phyloP scores from a whole-genome alignment of 2,329 filamentous ascomycete genomes.

The Cladophialophora yegresii region DNA sequence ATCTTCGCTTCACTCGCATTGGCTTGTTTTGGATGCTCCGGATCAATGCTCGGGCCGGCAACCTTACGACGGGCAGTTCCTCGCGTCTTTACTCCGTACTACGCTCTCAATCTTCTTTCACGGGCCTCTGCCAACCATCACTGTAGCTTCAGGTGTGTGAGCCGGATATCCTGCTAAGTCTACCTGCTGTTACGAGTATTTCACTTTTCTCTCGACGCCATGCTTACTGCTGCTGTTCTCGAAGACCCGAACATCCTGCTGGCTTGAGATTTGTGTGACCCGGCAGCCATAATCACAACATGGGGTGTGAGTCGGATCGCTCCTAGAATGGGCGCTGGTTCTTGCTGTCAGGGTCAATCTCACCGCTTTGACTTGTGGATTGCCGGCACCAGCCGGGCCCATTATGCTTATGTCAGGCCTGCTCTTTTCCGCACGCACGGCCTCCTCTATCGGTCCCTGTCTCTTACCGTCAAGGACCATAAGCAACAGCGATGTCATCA shows the following conservation, averaged over 20 bases:
- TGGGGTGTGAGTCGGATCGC: slow-evolving; percentile 2
- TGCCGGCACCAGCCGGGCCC: no score
- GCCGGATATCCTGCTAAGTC: neutral
- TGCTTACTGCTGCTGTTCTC: neutral
- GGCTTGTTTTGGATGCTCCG: neutral
- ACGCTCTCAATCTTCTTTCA: neutral
- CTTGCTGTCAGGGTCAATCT: neutral
- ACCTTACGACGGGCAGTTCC: neutral
- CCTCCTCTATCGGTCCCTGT: neutral
- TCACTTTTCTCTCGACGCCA: neutral
- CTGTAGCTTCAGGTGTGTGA: neutral
- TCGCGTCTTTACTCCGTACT: neutral
- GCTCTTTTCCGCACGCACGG: neutral
- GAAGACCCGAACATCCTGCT: neutral
- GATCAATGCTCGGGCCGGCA: neutral
- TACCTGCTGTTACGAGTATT: neutral
- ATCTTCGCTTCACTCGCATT: neutral
- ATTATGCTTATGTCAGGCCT: neutral
- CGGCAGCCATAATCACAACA: slow-evolving; percentile 3
- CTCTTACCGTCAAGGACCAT: neutral
- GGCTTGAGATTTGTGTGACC: neutral
- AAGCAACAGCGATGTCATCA: slow-evolving; percentile 16
- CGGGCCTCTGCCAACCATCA: neutral
- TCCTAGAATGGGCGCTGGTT: neutral
- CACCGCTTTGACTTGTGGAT: neutral